These are phyloP conservation scores for Fusarium praegraminearum DNA, from an alignment of 2,329 filamentous ascomycete species.

Conservation along the genomic window DNA sequence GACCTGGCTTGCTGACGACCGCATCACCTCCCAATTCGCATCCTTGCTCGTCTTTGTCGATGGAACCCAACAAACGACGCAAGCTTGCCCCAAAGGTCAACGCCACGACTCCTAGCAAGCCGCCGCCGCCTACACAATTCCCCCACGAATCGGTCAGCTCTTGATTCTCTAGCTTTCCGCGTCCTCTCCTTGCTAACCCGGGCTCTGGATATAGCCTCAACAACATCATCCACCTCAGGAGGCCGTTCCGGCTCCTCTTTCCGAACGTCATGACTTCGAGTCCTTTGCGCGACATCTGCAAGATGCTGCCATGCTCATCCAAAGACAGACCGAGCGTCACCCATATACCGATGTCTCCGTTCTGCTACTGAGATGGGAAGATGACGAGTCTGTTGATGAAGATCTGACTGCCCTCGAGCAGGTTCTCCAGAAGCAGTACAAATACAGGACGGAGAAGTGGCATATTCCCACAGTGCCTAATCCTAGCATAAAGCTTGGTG, in stretches of 20 bases:
- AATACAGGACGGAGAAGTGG: constrained; percentile 71
- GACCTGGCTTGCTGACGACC: constrained; percentile 36
- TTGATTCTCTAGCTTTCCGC: constrained; percentile 35
- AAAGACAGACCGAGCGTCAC: constrained; percentile 69
- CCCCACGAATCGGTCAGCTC: constrained; percentile 53
- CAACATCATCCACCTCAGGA: constrained; percentile 56
- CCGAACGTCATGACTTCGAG: constrained; percentile 72
- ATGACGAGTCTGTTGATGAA: constrained; percentile 65
- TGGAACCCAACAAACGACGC: constrained; percentile 60
- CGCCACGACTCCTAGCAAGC: constrained; percentile 48
- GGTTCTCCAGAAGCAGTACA: constrained; percentile 70
- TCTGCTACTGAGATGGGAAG: constrained; percentile 72
- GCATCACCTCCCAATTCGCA: constrained; percentile 32
- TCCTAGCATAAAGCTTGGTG: constrained; percentile 70
- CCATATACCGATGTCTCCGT: constrained; percentile 71
- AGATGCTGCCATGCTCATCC: constrained; percentile 75
- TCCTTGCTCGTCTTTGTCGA: constrained; percentile 44
- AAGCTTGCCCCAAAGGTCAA: constrained; percentile 60
- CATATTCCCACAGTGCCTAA: constrained; percentile 70
- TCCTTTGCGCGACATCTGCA: constrained; percentile 75
- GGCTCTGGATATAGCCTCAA: constrained; percentile 43
- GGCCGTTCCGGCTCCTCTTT: constrained; percentile 53
- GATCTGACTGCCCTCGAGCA: constrained; percentile 68
- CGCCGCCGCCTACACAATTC: constrained; percentile 51
- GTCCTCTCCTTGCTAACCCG: constrained; percentile 38